Conservation (phyloP, 495 filamentous ascomycete genomes). For the Trichoderma reesei region DNA sequence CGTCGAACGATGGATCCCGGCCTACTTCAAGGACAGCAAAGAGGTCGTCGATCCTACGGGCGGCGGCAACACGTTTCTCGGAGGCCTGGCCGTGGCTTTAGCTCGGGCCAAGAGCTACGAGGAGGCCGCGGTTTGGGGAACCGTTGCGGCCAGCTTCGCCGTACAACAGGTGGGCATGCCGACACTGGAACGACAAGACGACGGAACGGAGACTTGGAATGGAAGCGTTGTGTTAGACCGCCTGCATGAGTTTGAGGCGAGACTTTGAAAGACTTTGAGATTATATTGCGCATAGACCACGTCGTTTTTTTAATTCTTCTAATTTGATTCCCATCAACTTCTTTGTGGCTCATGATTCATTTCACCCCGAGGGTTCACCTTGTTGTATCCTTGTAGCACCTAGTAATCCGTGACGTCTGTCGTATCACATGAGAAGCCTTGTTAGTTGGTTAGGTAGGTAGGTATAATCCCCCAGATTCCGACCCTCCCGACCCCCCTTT, state of each 20-base stretch:
- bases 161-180: constrained; percentile 92
- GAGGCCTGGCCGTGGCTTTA: constrained; percentile 68
- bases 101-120: constrained; percentile 52
- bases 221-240: constrained; percentile 45
- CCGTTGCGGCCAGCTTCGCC: constrained; percentile 83
- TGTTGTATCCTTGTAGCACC: not conserved
- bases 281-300: not conserved
- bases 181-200: constrained; percentile 36
- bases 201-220: constrained; percentile 71
- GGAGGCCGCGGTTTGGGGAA: constrained; percentile 66
- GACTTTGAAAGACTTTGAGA: constrained; percentile 6
- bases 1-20: constrained; percentile 48
- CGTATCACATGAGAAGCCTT: not conserved
- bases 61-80: constrained; percentile 90
- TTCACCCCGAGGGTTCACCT: not conserved
- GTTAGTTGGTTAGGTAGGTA: no score
- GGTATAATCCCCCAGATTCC: not conserved
- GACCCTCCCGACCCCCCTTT: not conserved
- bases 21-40: constrained; percentile 30
- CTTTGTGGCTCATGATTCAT: not conserved
- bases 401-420: no score
- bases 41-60: constrained; percentile 85
- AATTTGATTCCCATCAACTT: not conserved
- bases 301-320: not conserved
- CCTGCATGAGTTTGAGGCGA: constrained; percentile 39